Base-by-base conservation (phyloP, 306 rosid genomes). In the Prunus davidiana region DNA sequence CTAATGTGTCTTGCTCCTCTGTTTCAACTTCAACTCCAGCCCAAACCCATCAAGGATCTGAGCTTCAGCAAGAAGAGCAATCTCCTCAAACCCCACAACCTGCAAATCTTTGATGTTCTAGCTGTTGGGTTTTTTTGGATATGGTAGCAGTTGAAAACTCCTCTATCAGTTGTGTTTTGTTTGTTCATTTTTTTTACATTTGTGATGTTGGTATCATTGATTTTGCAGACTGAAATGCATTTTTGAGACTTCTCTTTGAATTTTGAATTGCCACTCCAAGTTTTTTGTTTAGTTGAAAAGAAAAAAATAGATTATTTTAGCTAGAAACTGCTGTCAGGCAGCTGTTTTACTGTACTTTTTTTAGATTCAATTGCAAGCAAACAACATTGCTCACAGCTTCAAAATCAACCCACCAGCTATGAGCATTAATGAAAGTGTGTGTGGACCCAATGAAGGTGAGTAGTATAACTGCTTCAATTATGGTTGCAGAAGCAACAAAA, bases 81-180 rank as follows among this genome's bases (percentile, higher is more conserved):
- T 71, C 86, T 80, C 67, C 82, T 78, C 87, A 85, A 38, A 68
- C 67, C 30, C 73, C 85, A 50, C 51, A 24, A 71, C 27, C 64
- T 52, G 8, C 83, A 32, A 56, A 78, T 76, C 69, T 16, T 69
- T 84, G 70, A 64, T 69, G 41, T 71, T 47, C 64, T 73, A 20
- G 57, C 30, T 70, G 2, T 2, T 30, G 51, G 62, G n/a, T 30
- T 41, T 6, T 71, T 38, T 62, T 64, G 5, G 8, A n/a, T 28
- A 30, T 50, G 27, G 54, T 72, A 24, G 25, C 63, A 14, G 11
- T 3, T 69, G 7, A 20, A n/a, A 22, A 8, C 47, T 61, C 12
- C 6, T 49, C 58, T 12, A n/a, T 72, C 20, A 38, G 18, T 72
- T 38, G 25, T 15, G 2, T 20, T 24, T 46, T 58, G 15, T 34